These are phyloP conservation scores for Coniochaeta sp. DNA, from an alignment of 2,329 filamentous ascomycete genomes.

Conservation along the genomic window DNA sequence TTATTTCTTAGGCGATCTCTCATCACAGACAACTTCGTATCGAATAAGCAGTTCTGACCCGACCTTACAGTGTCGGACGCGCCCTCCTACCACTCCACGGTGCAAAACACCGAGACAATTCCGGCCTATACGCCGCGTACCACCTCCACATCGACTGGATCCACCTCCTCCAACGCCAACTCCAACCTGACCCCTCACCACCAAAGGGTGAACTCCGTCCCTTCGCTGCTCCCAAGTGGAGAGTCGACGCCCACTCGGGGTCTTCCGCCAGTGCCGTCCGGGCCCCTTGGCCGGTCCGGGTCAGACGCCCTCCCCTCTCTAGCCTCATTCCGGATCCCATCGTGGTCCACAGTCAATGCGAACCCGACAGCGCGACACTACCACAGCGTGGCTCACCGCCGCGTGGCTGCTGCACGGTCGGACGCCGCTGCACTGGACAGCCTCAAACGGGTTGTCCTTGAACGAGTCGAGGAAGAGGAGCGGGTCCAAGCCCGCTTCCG, in stretches of 20 bases:
- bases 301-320: conserved; percentile 28
- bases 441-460: conserved; percentile 24
- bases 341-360: conserved; percentile 48
- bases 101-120: conserved; percentile 34
- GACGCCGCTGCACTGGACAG: conserved; percentile 25
- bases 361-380: conserved; percentile 54
- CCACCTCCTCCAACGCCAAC: conserved; percentile 17
- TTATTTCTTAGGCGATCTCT: neutral
- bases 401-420: conserved; percentile 38
- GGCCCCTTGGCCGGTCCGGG: conserved; percentile 19
- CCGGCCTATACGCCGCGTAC: conserved; percentile 42
- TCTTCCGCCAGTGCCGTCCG: conserved; percentile 42
- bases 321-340: conserved; percentile 46
- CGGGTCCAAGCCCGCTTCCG: conserved; percentile 22
- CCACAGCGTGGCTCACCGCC: conserved; percentile 55
- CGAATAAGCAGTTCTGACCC: neutral
- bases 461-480: conserved; percentile 28
- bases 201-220: neutral
- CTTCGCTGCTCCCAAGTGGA: conserved; percentile 1
- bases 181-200: neutral
- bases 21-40: neutral
- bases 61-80: conserved; percentile 48
- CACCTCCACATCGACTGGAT: conserved; percentile 28
- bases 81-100: conserved; percentile 55
- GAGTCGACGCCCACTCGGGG: conserved; percentile 20